Conservation (phyloP, 2,329 filamentous ascomycete species). For the Botrytis pseudocinerea region DNA sequence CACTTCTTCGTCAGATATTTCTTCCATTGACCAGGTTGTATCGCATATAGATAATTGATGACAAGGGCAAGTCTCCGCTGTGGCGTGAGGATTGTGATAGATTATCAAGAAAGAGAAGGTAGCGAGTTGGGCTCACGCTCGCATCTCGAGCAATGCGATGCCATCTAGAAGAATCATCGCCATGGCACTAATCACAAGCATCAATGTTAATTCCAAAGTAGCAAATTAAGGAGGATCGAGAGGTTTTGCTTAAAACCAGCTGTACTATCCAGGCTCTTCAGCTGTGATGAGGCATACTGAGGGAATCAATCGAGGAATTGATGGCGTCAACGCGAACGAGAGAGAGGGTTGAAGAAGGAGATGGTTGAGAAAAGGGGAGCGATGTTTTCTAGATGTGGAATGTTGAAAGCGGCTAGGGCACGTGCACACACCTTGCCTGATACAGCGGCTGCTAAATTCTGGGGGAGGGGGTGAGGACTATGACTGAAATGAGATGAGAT, state of each 20-base stretch:
- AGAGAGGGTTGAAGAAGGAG: not conserved
- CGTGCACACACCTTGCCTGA: constrained; percentile 7
- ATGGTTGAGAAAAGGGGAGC: not conserved
- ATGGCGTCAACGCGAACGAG: not conserved
- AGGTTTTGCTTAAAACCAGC: not conserved
- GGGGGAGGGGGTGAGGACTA: not conserved
- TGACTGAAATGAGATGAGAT: not conserved
- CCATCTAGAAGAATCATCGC: not conserved
- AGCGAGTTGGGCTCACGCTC: not conserved
- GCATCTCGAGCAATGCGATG: constrained; percentile 2
- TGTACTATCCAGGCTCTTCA: constrained; percentile 8
- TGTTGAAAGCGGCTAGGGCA: not conserved
- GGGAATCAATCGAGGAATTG: not conserved
- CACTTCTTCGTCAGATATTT: too few species aligned
- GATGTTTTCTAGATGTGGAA: not conserved
- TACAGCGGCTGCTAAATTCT: constrained; percentile 12
- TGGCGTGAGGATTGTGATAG: not conserved
- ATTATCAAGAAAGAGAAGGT: not conserved
- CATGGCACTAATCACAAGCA: not conserved
- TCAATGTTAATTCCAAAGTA: constrained; percentile 13
- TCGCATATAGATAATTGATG: too few species aligned
- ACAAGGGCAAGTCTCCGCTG: too few species aligned
- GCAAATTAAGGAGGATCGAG: not conserved
- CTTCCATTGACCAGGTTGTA: too few species aligned
- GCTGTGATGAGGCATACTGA: not conserved